Conservation (phyloP, 2,329 filamentous ascomycete genomes). For the Malbranchea cinnamomea region DNA sequence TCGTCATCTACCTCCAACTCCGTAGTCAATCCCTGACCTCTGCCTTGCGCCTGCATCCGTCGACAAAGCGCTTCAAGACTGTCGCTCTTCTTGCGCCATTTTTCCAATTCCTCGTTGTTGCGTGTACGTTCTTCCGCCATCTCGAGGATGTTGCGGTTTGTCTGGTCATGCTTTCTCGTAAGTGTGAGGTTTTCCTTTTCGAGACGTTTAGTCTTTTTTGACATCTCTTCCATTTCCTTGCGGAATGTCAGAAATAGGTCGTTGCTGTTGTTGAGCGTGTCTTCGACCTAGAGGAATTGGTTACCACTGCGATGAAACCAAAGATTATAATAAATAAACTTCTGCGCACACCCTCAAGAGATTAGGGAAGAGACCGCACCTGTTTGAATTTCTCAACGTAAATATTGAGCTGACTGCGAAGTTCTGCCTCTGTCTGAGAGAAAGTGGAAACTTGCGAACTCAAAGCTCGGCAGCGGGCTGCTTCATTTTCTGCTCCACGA, state of each 20-base stretch:
- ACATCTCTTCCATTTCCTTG: conserved; percentile 99
- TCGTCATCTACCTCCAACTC: conserved; percentile 41
- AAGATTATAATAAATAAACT: conserved; percentile 4
- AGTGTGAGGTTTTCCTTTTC: conserved; percentile 92
- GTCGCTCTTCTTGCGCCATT: conserved; percentile 68
- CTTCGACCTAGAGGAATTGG: conserved; percentile 63
- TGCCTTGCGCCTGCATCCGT: conserved; percentile 88
- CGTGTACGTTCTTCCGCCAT: conserved; percentile 89
- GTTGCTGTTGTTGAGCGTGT: conserved; percentile 96
- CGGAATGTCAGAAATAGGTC: conserved; percentile 92
- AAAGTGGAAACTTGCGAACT: conserved; percentile 89
- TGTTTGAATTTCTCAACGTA: conserved; percentile 99
- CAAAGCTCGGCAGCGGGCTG: conserved; percentile 64
- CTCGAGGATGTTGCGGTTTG: conserved; percentile 85
- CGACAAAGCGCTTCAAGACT: conserved; percentile 91
- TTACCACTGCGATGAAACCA: no score
- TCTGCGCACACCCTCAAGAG: no score
- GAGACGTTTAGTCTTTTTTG: conserved; percentile 90
- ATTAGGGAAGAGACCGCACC: conserved; percentile 40
- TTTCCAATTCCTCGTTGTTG: conserved; percentile 60
- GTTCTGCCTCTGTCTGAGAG: conserved; percentile 85
- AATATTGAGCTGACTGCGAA: conserved; percentile 89
- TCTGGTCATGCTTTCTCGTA: conserved; percentile 84
- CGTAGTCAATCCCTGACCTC: conserved; percentile 53
- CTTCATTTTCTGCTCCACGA: conserved; percentile 72